Percentiles rank a stretch among this genome's conserved stretches.
Conservation (phyloP, 768 basidiomycete genomes). For the Lentinus brumalis region DNA sequence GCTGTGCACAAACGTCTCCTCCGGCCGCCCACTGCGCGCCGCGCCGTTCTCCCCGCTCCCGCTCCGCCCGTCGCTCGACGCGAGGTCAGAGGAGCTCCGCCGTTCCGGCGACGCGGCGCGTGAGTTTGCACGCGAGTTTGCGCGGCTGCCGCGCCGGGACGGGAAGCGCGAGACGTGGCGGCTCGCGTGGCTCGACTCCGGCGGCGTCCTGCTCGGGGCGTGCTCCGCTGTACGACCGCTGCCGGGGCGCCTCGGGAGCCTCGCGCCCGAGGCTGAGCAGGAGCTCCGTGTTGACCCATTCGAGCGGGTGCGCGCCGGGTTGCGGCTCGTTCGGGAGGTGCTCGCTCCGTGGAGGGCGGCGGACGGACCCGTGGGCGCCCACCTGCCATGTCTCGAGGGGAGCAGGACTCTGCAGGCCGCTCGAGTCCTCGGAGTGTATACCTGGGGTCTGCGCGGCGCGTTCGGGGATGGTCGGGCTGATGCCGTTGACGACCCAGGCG, state of each 20-base stretch:
- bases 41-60: conserved; percentile 7
- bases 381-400: conserved; percentile 25
- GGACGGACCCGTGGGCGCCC: neutral
- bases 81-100: conserved; percentile 19
- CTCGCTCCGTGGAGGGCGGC: conserved; percentile 14
- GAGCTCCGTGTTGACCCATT: conserved; percentile 87
- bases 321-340: conserved; percentile 38
- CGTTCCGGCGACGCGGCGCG: conserved; percentile 60
- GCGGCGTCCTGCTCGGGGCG: conserved; percentile 31
- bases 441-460: conserved; percentile 14
- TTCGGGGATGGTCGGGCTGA: conserved; percentile 39
- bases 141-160: conserved; percentile 34
- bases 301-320: conserved; percentile 49
- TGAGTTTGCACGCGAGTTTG: conserved; percentile 29
- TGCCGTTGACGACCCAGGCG: conserved; percentile 54
- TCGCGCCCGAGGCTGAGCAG: conserved; percentile 60
- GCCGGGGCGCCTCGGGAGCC: conserved; percentile 33
- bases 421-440: conserved; percentile 17
- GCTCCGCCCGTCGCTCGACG: conserved; percentile 4
- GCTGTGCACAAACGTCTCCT: conserved; percentile 56
- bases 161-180: conserved; percentile 26
- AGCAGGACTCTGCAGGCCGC: conserved; percentile 26
- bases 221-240: conserved; percentile 25
- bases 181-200: conserved; percentile 28
- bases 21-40: conserved; percentile 25